Conservation (phyloP, 139 green algal genomes). For the Diplosphaera chodatii region DNA sequence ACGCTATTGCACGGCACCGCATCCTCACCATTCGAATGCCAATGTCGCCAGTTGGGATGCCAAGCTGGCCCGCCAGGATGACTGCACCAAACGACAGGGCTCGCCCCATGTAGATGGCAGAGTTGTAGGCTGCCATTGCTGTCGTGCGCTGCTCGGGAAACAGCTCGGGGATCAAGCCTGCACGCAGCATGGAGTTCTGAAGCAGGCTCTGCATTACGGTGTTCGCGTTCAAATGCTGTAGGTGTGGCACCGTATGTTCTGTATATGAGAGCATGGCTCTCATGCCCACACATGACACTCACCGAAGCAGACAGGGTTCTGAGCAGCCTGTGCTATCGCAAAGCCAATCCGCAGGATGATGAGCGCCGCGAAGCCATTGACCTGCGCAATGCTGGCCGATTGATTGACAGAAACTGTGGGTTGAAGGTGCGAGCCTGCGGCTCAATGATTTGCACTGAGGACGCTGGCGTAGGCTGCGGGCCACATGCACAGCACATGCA, state of each 20-base stretch:
- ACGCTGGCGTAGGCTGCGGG: too few species aligned
- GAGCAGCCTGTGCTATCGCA: constrained; percentile 70
- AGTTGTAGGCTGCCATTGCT: constrained; percentile 83
- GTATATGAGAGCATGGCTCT: too few species aligned
- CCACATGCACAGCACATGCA: constrained; percentile 11
- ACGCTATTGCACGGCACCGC: too few species aligned
- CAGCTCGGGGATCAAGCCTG: constrained; percentile 74
- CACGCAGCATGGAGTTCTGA: too few species aligned
- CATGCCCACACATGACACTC: too few species aligned
- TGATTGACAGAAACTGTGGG: too few species aligned
- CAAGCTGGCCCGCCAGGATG: constrained; percentile 47
- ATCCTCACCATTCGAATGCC: neutral
- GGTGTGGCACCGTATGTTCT: too few species aligned
- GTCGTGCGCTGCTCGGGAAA: constrained; percentile 75
- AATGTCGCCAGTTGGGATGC: constrained; percentile 27
- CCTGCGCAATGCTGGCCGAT: too few species aligned
- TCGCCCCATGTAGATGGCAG: constrained; percentile 77
- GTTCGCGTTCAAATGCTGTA: too few species aligned
- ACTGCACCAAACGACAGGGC: constrained; percentile 72
- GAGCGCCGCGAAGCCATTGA: constrained; percentile 47
- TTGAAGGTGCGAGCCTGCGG: too few species aligned
- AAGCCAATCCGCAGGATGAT: constrained; percentile 64
- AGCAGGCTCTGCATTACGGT: too few species aligned
- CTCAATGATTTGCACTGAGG: too few species aligned
- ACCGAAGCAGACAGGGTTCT: constrained; percentile 79